Conservation (phyloP, 2,329 filamentous ascomycete species). For the Aspergillus oerlinghausenensis region DNA sequence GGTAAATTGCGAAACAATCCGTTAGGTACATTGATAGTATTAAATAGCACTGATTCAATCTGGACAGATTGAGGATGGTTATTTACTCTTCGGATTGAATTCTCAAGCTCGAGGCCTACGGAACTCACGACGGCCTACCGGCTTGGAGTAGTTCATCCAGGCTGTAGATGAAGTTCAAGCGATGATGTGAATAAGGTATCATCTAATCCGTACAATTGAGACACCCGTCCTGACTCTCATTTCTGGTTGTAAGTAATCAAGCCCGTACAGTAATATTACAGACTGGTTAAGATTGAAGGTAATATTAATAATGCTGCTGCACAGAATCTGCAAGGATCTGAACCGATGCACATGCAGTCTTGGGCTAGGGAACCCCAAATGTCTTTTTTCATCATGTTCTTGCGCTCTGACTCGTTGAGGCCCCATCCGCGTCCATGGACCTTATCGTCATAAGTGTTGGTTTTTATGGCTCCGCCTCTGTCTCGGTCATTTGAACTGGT, state of each 20-base stretch:
- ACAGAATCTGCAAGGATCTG: slow-evolving; percentile 28
- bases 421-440: slow-evolving; percentile 18
- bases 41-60: not conserved
- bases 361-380: not conserved
- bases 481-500: not conserved
- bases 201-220: too few relatives aligned
- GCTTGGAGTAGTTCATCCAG: too few relatives aligned
- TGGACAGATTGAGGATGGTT: not conserved
- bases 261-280: not conserved
- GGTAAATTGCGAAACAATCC: not conserved
- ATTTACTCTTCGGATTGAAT: not conserved
- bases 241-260: not conserved
- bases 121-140: not conserved
- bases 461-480: slow-evolving; percentile 9
- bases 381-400: slow-evolving; percentile 11
- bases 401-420: slow-evolving; percentile 28
- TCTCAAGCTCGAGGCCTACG: not conserved
- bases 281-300: not conserved
- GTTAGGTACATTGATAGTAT: not conserved
- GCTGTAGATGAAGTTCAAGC: not conserved
- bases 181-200: not conserved
- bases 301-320: slow-evolving; percentile 11
- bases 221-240: too few relatives aligned
- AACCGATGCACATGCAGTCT: slow-evolving; percentile 8
- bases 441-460: slow-evolving; percentile 17